Base-by-base conservation (phyloP, 331 rosid genomes). In the Pyrus hybrid region DNA sequence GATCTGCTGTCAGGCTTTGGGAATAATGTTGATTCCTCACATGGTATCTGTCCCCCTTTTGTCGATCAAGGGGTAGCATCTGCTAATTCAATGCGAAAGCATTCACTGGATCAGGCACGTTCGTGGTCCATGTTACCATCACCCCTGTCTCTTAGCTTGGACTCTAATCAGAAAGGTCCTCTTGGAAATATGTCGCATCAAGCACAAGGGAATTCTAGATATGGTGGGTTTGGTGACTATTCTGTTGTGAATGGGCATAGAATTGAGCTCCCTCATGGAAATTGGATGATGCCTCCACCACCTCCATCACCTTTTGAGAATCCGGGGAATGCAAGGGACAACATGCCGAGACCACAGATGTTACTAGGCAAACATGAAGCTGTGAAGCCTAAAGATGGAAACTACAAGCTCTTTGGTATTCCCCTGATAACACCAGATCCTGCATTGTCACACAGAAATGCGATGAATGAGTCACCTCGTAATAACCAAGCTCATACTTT, bases 1-100 rank as follows among this genome's bases (percentile, higher is more conserved):
- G 97, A 92, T 89, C 84, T 95, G 63, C 72, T 95, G 23, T 92
- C 97, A 29, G 93, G 90, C 60, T 88, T 96, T 79, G 97, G 94
- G 41, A 66, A 77, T 54, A 80, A 75, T 43, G 76, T 76, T 61
- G 93, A 90, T 82, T 79, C 84, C 22, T 79, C 93, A 20, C 83
- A 67, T 68, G 74, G 85, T 16, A 64, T 74, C 20, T 29, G 65
- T 49, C 71, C 76, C 23, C 73, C 88, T 17, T 83, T 80, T 56
- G 74, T 65, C 14, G 93, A 88, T 73, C 90, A 88, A 75, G 43
- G 80, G 45, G 73, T 73, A 17, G 58, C 81, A 20, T n/a, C 88
- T 70, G 81, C 75, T 65, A 85, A 78, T 72, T 78, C 82, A 25
- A 60, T 80, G 66, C 84, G 89, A 68, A 90, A 85, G 63, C 88